Evolutionary conservation across 345 rosid species (phyloP), one percentile per base, ranked within the genome.

Genomic region (Salix brachista): DNA sequence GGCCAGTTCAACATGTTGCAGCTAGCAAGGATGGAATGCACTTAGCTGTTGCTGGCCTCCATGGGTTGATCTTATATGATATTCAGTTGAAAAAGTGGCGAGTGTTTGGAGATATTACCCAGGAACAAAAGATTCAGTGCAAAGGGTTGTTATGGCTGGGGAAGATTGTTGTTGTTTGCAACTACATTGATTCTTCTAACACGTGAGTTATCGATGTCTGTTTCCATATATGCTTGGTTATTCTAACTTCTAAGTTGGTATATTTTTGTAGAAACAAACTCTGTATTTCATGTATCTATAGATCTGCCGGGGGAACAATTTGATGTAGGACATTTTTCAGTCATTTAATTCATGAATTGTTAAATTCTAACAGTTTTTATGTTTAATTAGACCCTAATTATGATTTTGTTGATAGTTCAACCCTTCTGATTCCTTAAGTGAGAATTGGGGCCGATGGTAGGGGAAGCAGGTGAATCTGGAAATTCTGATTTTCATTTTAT

Each of bases 1-100:
- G 99, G 99, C 99, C 99, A n/a, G 92, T 96, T 77, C 99, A 91
- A 80, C 98, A 96, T 80, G 99, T 92, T 77, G 97, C 98, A 62
- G 94, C 99, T 77, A 93, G 97, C 86, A 93, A 88, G 87, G 99
- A 96, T 81, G 99, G 99, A 71, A 89, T 89, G 91, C 91, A 90
- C 87, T 79, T 96, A 70, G 98, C 98, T 32, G 97, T 89, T 81
- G 99, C 98, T 84, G 99, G 99, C 83, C 87, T 90, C 66, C 94
- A 91, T 82, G 99, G 99, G 79, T 83, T 96, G 77, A 91, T 93
- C 77, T 83, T 96, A 79, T 96, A 96, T 82, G 96, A 91, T 82
- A 87, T 96, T 73, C 87, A 89, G 77, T 69, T 86, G 77, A 93
- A 93, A 83, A 93, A 88, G 82, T 96, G 99, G 98, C 86, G 97